Conservation (phyloP, 1,284 basidiomycete genomes). For the Papiliotrema flavescens region DNA sequence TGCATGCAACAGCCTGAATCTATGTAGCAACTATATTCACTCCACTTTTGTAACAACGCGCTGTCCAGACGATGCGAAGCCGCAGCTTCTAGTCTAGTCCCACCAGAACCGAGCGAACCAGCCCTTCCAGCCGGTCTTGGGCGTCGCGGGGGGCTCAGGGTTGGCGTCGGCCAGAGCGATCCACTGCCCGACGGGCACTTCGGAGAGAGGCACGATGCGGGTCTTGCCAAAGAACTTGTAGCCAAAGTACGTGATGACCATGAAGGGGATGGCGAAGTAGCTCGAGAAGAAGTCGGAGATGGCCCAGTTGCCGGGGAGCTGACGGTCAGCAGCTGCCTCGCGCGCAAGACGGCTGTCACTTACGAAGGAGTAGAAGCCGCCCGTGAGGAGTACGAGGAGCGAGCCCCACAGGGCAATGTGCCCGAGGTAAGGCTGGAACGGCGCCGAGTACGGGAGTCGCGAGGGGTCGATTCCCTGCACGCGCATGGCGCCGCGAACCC, state of each 20-base stretch:
- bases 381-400: constrained; percentile 17
- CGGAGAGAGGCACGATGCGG: constrained; percentile 52
- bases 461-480: constrained; percentile 19
- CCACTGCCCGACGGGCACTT: constrained; percentile 28
- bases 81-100: constrained; percentile 8
- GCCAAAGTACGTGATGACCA: constrained; percentile 56
- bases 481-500: constrained; percentile 17
- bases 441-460: constrained; percentile 20
- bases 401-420: constrained; percentile 15
- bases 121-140: constrained; percentile 4
- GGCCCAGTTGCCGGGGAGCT: constrained; percentile 53
- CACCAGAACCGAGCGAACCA: constrained; percentile 23
- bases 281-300: constrained; percentile 41
- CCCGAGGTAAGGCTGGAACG: constrained; percentile 11
- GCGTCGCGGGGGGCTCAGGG: constrained; percentile 10
- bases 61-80: too few species aligned
- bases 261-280: constrained; percentile 51
- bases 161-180: constrained; percentile 19
- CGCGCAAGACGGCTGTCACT: constrained; percentile 1
- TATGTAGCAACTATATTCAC: too few species aligned
- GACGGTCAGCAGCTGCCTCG: neutral
- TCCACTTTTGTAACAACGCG: too few species aligned
- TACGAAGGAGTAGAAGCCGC: constrained; percentile 27
- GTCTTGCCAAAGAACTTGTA: constrained; percentile 61
- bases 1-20: too few species aligned